Conservation (phyloP, 1,139 yeast genomes). For the Pichia sp. region DNA sequence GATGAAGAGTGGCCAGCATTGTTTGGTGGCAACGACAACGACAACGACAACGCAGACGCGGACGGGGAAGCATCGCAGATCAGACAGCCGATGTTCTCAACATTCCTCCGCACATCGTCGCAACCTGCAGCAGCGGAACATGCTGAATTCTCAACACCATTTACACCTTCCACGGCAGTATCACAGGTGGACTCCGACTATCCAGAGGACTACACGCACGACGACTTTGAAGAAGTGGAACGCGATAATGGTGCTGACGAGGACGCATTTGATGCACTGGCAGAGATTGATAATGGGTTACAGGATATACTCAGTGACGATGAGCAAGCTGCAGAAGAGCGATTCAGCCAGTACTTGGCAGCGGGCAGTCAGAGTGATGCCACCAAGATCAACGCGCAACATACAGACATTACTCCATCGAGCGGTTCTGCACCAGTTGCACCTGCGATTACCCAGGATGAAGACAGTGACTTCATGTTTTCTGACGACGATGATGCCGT, state of each 20-base stretch:
- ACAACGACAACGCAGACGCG: constrained; percentile 3
- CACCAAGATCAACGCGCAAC: constrained; percentile 4
- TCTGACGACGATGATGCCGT: neutral
- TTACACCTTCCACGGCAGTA: too few species aligned
- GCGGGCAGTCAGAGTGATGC: constrained; percentile 13
- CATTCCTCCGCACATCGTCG: constrained; percentile 13
- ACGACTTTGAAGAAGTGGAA: neutral
- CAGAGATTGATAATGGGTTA: constrained; percentile 4
- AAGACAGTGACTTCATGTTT: neutral
- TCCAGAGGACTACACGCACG: neutral
- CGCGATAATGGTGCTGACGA: constrained; percentile 1
- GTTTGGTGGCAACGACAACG: constrained; percentile 15
- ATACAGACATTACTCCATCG: too few species aligned
- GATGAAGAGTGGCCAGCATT: constrained; percentile 13
- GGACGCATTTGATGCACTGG: constrained; percentile 6
- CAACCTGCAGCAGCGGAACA: constrained; percentile 7
- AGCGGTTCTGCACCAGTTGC: neutral
- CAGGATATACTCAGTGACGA: constrained; percentile 10
- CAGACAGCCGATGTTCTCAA: constrained; percentile 9
- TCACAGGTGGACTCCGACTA: too few species aligned
- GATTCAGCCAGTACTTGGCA: constrained; percentile 9
- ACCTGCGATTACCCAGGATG: neutral
- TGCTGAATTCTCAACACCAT: too few species aligned
- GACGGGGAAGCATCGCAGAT: too few species aligned
- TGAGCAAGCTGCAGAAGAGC: constrained; percentile 2